Conservation (phyloP, 2,329 filamentous ascomycete genomes). For the Verticillium isaacii region DNA sequence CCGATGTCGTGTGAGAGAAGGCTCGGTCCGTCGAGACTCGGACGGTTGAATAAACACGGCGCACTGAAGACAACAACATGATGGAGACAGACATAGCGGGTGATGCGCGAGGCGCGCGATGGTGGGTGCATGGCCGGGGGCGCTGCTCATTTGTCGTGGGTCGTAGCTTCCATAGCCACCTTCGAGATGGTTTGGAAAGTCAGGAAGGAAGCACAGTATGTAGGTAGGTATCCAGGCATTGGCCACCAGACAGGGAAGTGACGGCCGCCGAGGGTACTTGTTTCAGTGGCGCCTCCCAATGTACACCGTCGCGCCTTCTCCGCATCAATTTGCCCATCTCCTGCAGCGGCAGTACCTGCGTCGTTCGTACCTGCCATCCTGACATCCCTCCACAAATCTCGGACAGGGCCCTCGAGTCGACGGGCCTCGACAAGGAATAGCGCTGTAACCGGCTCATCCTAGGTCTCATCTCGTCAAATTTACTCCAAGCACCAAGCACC, state of each 20-base stretch:
- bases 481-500: slow-evolving; percentile 3
- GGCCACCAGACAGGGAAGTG: not conserved
- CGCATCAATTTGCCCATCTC: not conserved
- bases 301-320: not conserved
- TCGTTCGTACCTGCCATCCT: not conserved
- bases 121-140: not conserved
- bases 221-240: too few relatives aligned
- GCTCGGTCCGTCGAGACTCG: too few relatives aligned
- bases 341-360: not conserved
- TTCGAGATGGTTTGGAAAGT: not conserved
- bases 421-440: not conserved
- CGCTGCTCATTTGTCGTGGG: not conserved
- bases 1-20: not conserved
- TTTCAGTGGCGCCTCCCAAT: not conserved
- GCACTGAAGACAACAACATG: too few relatives aligned
- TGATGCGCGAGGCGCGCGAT: not conserved
- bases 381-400: not conserved
- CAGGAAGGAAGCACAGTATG: not conserved
- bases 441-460: slow-evolving; percentile 13
- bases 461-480: slow-evolving; percentile 19
- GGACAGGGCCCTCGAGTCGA: not conserved
- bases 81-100: not conserved
- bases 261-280: not conserved
- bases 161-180: not conserved
- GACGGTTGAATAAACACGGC: too few relatives aligned